Conservation (phyloP, 257 asterid genomes). For the Sherardia arvensis region DNA sequence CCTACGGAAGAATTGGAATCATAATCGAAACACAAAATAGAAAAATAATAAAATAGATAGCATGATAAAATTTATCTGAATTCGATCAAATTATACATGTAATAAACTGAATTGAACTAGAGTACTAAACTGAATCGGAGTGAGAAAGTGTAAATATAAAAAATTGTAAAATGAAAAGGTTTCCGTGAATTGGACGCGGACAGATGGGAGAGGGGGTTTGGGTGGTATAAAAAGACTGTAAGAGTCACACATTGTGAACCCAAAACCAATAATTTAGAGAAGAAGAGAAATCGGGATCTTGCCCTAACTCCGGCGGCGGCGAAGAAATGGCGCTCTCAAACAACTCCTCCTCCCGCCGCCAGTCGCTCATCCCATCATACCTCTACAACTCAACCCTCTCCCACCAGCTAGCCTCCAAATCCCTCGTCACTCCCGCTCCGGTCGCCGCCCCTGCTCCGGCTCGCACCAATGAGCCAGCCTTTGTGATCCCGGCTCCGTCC, state of each 20-base stretch:
- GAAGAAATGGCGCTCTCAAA: slow-evolving; percentile 24
- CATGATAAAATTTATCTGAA: no score
- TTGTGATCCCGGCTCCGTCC: slow-evolving; percentile 58
- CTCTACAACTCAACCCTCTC: slow-evolving; percentile 31
- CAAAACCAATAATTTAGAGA: no score
- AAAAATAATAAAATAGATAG: no score
- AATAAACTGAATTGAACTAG: no score
- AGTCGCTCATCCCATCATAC: slow-evolving; percentile 56
- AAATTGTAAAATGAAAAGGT: neutral
- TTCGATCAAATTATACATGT: no score
- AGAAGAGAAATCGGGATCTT: neutral
- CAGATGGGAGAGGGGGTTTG: neutral
- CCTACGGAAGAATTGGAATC: no score
- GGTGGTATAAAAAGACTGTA: neutral
- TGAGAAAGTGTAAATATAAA: no score
- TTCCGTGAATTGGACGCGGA: slow-evolving; percentile 1
- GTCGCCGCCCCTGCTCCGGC: slow-evolving; percentile 12
- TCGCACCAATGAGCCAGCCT: slow-evolving; percentile 7
- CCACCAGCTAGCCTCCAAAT: slow-evolving; percentile 36
- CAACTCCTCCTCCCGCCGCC: slow-evolving; percentile 34
- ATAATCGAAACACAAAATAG: no score
- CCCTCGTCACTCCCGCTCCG: slow-evolving; percentile 20
- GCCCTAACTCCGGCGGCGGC: slow-evolving; percentile 2
- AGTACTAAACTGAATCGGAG: no score
- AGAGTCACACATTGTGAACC: no score